These are phyloP conservation scores for Fusarium haematococcum DNA, from an alignment of 2,329 filamentous ascomycete genomes.

Conservation along the genomic window DNA sequence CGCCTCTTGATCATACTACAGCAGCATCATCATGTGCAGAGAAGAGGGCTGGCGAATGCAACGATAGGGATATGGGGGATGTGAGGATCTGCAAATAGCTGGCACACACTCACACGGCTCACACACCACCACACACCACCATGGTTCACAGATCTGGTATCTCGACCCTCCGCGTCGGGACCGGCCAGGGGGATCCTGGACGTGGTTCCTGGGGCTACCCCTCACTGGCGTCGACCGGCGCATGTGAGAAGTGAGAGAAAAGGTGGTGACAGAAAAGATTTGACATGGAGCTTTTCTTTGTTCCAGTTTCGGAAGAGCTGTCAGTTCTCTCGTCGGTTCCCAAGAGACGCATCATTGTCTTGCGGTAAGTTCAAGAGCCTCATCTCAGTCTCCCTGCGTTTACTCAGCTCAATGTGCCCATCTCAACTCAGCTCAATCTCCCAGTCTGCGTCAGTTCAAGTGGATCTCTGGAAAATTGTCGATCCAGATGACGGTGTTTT, in stretches of 20 bases:
- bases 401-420: background rate
- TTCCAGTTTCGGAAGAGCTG: background rate
- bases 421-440: slow-evolving; percentile 29
- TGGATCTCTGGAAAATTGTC: slow-evolving; percentile 28
- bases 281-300: slow-evolving; percentile 2
- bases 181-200: slow-evolving; percentile 42
- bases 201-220: slow-evolving; percentile 45
- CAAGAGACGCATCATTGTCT: background rate
- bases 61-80: slow-evolving; percentile 13
- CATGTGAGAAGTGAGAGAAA: slow-evolving; percentile 41
- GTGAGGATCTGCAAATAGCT: slow-evolving; percentile 33
- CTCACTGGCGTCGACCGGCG: slow-evolving; percentile 38
- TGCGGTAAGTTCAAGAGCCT: background rate
- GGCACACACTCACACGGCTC: slow-evolving; percentile 20
- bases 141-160: slow-evolving; percentile 43
- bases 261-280: slow-evolving; percentile 35
- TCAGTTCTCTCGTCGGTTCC: slow-evolving; percentile 7
- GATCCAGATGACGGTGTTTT: slow-evolving; percentile 29
- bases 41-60: slow-evolving; percentile 7
- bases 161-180: slow-evolving; percentile 41
- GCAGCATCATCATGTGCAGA: background rate
- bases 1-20: slow-evolving; percentile 2
- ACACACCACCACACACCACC: slow-evolving; percentile 12
- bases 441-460: slow-evolving; percentile 25
- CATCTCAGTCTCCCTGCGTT: slow-evolving; percentile 15